Evolutionary conservation across 148 eudicot genomes (phyloP), one percentile per base, ranked within the genome.

Genomic region (Fagopyrum esculentum): DNA sequence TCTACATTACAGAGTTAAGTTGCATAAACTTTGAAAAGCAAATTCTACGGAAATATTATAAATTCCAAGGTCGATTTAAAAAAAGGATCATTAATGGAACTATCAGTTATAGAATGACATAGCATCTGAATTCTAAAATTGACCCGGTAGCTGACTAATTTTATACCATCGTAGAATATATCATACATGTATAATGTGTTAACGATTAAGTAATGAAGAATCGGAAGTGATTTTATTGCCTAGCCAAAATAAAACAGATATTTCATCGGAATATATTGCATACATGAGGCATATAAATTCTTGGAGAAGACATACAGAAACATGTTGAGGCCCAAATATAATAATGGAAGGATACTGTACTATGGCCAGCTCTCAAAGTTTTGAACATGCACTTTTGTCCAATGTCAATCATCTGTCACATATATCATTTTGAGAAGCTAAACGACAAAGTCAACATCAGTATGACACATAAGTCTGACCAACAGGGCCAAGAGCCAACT

Each of bases 311-410:
- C 29, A 11, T 47, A 16, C 56, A 73, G 12, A 43, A 61, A 71
- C 40, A 30, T 60, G 72, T 47, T 22, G 19, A 78, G 4, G 45
- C 40, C 48, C 70, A 46, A 46, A 69, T 4, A 73, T 30, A 29
- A 73, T 30, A 29, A 22, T 6, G 45, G 22, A 85, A 92, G 97
- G 96, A 95, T 95, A 95, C 99, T 84, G 84, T 90, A 79, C 82
- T 71, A 81, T 95, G 99, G 78, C 92, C 96, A 82, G 91, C 87
- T 86, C 97, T 84, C 77, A 95, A 80, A 69, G 99, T 89, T 84
- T 95, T 95, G 78, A 87, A 95, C 77, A 88, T 93, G 81, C 94
- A 81, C 51, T 85, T 80, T 72, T 91, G 92, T 69, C 78, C 86
- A 66, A 90, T 85, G 77, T 95, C 94, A 77, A 95, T 81, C 69